Evolutionary conservation across 768 basidiomycete genomes (phyloP).

Genomic region (Termitomyces sp.): DNA sequence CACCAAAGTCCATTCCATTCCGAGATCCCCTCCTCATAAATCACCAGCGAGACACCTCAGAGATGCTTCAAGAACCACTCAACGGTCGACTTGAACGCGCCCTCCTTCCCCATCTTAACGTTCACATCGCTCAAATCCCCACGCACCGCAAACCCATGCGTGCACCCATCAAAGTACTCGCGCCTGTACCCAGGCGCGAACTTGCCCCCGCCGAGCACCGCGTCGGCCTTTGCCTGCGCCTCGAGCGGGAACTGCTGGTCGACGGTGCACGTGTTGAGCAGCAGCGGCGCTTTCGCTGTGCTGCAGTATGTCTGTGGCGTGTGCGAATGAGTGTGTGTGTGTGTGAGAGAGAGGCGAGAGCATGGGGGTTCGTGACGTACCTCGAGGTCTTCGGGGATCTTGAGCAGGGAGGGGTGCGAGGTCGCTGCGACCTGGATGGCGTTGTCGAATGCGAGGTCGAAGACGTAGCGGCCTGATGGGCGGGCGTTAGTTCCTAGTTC

Average conservation of each 20-base stretch:
- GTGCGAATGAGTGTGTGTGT: not conserved
- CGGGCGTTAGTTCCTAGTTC: not conserved
- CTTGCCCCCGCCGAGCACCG: constrained; percentile 40
- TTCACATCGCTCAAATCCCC: constrained; percentile 25
- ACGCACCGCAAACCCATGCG: constrained; percentile 39
- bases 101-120: not conserved
- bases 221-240: constrained; percentile 38
- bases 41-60: not conserved
- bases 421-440: constrained; percentile 41
- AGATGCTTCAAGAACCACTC: not conserved
- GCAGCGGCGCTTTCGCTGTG: constrained; percentile 46
- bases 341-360: not conserved
- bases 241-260: constrained; percentile 48
- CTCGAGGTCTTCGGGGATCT: constrained; percentile 57
- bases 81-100: not conserved
- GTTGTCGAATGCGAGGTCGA: constrained; percentile 58
- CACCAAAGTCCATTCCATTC: not conserved
- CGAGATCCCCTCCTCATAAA: no score
- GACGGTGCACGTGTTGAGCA: constrained; percentile 61
- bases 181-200: constrained; percentile 46
- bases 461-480: constrained; percentile 43
- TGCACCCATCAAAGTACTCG: constrained; percentile 25
- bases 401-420: constrained; percentile 60
- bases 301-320: constrained; percentile 38
- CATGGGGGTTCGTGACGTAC: no score